A percentile compares a stretch with the other conserved stretches of the same genome.
phyloP scores from a whole-genome alignment of 1,284 basidiomycete species.

The Lentinus polychrous region DNA sequence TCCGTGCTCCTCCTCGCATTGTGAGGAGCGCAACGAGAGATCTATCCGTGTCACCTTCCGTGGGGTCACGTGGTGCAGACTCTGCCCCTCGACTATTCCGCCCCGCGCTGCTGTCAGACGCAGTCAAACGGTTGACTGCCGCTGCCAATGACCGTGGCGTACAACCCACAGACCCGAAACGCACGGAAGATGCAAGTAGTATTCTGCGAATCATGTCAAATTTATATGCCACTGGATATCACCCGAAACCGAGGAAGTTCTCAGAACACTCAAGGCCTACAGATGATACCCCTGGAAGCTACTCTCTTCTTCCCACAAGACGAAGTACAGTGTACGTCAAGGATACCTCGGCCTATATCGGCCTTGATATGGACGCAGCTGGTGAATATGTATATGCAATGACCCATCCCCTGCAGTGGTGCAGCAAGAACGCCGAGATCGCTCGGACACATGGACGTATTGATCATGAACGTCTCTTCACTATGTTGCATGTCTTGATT shows the following conservation, averaged over 20 bases:
- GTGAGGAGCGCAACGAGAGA: slow-evolving; percentile 51
- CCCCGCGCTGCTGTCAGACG: slow-evolving; percentile 61
- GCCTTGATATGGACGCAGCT: slow-evolving; percentile 59
- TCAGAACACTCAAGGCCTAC: slow-evolving; percentile 30
- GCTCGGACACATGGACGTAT: slow-evolving; percentile 55
- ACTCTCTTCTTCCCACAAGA: slow-evolving; percentile 37
- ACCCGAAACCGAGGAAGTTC: slow-evolving; percentile 33
- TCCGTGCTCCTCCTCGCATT: slow-evolving; percentile 68
- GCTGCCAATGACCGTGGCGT: slow-evolving; percentile 48
- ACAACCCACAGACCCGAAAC: slow-evolving; percentile 31
- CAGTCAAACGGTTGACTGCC: slow-evolving; percentile 52
- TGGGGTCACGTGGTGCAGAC: slow-evolving; percentile 26
- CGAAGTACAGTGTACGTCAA: slow-evolving; percentile 65
- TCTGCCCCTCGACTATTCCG: slow-evolving; percentile 42
- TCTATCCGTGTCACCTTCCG: slow-evolving; percentile 38
- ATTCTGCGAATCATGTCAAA: slow-evolving; percentile 70
- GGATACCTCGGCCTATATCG: slow-evolving; percentile 47
- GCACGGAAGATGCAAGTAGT: slow-evolving; percentile 40
- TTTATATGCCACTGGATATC: slow-evolving; percentile 51
- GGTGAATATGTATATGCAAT: slow-evolving; percentile 52
- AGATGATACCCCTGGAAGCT: slow-evolving; percentile 26
- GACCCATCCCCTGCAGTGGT: slow-evolving; percentile 39
- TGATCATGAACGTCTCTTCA: slow-evolving; percentile 73
- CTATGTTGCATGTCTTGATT: slow-evolving; percentile 50
- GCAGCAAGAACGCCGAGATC: slow-evolving; percentile 51